Evolutionary conservation across 768 basidiomycete genomes (phyloP), one percentile per base, ranked within the genome.

Genomic region (Pisolithus marmoratus): DNA sequence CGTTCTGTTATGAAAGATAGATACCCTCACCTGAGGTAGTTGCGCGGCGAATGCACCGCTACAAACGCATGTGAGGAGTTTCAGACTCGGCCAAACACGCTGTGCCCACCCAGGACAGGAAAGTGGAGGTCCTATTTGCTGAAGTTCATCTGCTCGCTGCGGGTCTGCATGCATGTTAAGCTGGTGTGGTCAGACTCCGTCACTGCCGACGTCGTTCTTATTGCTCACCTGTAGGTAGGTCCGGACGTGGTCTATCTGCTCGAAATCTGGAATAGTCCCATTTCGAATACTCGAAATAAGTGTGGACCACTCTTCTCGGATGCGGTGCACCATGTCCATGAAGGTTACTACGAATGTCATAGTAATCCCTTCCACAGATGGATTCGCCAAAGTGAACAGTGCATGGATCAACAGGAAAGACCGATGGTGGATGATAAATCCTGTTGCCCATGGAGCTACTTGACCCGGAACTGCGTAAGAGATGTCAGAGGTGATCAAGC

Each of bases 331-430:
- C 26, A 55, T 22, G 37, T 44, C 47, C 23, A 38, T 34, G 26
- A 55, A 41, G 5, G 34, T 45, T 15, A 26, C 51, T 23, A 29
- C 46, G 15, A 48, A 52, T 11, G 52, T 5, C 12, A 31, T 26
- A 14, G 29, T 47, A 12, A 55, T 44, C 19, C 15, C 27, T 11
- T 29, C 46, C 42, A 55, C 24, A 8, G 20, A 14, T 5, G 22
- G 41, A 29, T 52, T 46, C 20, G 46, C 41, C 4, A 55, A 36
- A 15, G 46, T 47, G 41, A 55, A 55, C 9, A 56, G 45, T 12
- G 47, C 45, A 23, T 56, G 48, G 15, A 56, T 47, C 22, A 50
- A 6, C 24, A 54, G 37, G 44, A 53, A 53, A 9, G 55, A 17
- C 17, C 38, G 38, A 46, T 54, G 54, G 12, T 46, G 46, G 22